Evolutionary conservation across 345 rosid species (phyloP).

Genomic region (Trapa incisa): DNA sequence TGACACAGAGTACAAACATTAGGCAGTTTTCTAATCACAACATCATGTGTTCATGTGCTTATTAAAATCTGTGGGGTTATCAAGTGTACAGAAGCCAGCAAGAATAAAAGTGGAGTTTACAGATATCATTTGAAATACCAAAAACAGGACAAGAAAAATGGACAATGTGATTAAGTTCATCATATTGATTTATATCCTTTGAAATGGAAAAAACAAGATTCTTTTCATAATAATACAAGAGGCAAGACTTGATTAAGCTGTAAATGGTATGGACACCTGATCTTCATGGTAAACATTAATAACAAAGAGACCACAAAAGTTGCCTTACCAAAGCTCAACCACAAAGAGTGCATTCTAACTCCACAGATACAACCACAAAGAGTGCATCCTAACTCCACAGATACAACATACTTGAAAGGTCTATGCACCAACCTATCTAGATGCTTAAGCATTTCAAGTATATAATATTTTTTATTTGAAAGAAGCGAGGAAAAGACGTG

Average conservation of each 20-base stretch:
- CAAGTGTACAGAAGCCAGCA: no score
- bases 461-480: not conserved
- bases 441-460: not conserved
- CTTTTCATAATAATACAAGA: not conserved
- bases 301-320: not conserved
- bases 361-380: not conserved
- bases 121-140: not conserved
- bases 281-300: not conserved
- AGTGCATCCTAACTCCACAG: not conserved
- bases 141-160: not conserved
- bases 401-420: not conserved
- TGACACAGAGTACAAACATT: not conserved
- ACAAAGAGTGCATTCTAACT: not conserved
- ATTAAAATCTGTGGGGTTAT: no score
- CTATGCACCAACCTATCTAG: not conserved
- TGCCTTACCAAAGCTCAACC: not conserved
- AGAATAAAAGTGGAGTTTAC: not conserved
- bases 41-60: not conserved
- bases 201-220: not conserved
- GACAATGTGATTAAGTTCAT: not conserved
- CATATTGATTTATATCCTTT: not conserved
- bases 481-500: not conserved
- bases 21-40: not conserved
- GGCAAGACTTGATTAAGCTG: not conserved
- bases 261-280: not conserved